These are phyloP conservation scores for Helichrysum umbraculigerum DNA, from an alignment of 129 eudicot species.

Conservation along the genomic window DNA sequence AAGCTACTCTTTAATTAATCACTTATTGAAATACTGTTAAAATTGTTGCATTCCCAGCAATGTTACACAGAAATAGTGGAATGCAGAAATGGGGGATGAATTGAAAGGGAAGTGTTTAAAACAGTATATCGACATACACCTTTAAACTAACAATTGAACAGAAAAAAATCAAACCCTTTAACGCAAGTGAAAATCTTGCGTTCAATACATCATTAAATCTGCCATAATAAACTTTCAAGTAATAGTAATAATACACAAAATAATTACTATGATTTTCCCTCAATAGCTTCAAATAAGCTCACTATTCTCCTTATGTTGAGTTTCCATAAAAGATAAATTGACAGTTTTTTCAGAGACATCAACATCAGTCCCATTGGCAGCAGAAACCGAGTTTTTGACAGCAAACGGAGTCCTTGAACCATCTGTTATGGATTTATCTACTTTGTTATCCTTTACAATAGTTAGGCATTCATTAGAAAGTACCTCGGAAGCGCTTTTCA, in stretches of 20 bases:
- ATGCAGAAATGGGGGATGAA: not conserved
- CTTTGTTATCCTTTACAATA: conserved; percentile 21
- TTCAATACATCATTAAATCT: not conserved
- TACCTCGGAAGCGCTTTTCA: conserved; percentile 4
- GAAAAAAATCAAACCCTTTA: not conserved
- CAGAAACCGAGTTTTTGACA: conserved; percentile 34
- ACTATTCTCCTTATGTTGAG: conserved; percentile 1
- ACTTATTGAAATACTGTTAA: too few species aligned
- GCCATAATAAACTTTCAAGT: conserved; percentile 6
- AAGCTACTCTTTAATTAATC: too few species aligned
- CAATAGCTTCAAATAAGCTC: conserved; percentile 22
- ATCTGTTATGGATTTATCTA: conserved; percentile 27
- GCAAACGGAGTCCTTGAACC: conserved; percentile 43
- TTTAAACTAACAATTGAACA: not conserved
- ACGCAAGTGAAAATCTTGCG: conserved; percentile 7
- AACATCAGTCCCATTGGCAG: conserved; percentile 1
- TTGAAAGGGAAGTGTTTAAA: not conserved
- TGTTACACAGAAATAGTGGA: not conserved
- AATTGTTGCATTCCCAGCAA: too few species aligned
- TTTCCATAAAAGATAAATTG: conserved; percentile 27
- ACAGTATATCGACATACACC: not conserved
- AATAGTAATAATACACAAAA: conserved; percentile 6
- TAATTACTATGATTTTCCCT: not conserved
- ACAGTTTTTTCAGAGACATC: conserved; percentile 30
- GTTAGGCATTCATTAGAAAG: not conserved